These are phyloP conservation scores for Apiospora aurea DNA, from an alignment of 2,329 filamentous ascomycete genomes.

Conservation along the genomic window DNA sequence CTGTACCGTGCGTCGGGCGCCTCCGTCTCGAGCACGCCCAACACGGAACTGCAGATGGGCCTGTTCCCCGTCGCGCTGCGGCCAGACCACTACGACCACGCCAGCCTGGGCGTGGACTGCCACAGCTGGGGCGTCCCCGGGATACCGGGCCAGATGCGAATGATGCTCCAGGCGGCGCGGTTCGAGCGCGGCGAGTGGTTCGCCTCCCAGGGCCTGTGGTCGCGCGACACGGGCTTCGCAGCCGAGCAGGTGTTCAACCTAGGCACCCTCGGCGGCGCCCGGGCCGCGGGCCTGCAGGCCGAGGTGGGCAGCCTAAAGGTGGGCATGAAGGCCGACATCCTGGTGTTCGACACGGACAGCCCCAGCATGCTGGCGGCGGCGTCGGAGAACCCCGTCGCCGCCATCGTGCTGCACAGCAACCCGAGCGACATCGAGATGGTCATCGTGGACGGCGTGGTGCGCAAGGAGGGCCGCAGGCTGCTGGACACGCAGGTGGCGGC, in stretches of 20 bases:
- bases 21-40: slow-evolving; percentile 53
- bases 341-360: slow-evolving; percentile 49
- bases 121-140: slow-evolving; percentile 40
- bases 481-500: slow-evolving; percentile 25
- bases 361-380: slow-evolving; percentile 31
- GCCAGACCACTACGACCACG: slow-evolving; percentile 39
- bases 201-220: slow-evolving; percentile 35
- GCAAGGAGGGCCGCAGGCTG: slow-evolving; percentile 29
- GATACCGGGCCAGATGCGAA: slow-evolving; percentile 44
- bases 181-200: slow-evolving; percentile 40
- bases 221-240: slow-evolving; percentile 38
- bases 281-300: slow-evolving; percentile 49
- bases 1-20: slow-evolving; percentile 44
- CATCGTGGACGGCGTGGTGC: slow-evolving; percentile 30
- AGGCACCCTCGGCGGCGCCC: slow-evolving; percentile 54
- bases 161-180: slow-evolving; percentile 42
- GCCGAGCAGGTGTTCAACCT: slow-evolving; percentile 56
- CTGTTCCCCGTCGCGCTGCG: slow-evolving; percentile 46
- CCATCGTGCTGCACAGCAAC: slow-evolving; percentile 31
- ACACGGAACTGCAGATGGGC: slow-evolving; percentile 59
- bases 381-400: slow-evolving; percentile 30
- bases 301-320: slow-evolving; percentile 53
- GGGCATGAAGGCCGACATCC: slow-evolving; percentile 55
- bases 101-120: slow-evolving; percentile 45
- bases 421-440: slow-evolving; percentile 31